These are phyloP conservation scores for Ceratobasidium sp. DNA, from an alignment of 1,284 basidiomycete species.

Conservation along the genomic window DNA sequence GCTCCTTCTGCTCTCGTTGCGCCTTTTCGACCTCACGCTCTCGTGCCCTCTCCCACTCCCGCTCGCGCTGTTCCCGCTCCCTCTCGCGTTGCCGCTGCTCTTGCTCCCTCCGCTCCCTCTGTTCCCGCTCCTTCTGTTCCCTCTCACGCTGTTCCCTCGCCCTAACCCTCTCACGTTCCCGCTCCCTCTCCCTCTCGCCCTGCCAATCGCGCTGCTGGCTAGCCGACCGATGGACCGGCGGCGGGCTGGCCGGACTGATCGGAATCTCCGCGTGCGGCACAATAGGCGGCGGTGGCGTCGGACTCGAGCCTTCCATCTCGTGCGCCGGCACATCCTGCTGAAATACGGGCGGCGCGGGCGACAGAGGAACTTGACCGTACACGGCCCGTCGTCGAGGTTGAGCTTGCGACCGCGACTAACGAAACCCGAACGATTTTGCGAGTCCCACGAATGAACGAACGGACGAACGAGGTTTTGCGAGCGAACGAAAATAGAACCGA, in stretches of 20 bases:
- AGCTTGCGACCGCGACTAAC: not conserved
- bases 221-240: not conserved
- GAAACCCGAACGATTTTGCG: not conserved
- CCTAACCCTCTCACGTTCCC: not conserved
- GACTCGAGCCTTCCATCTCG: not conserved
- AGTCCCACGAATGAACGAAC: not conserved
- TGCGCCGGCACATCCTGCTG: constrained; percentile 11
- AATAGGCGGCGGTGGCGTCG: constrained; percentile 23
- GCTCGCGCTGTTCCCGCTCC: not conserved
- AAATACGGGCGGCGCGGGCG: constrained; percentile 30
- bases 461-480: not conserved
- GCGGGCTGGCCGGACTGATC: not conserved
- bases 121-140: not conserved
- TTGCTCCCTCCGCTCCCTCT: not conserved
- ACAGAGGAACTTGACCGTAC: no score
- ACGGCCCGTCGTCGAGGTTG: not conserved
- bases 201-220: not conserved
- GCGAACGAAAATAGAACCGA: not conserved
- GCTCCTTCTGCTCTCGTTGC: not conserved
- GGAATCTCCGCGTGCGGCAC: constrained; percentile 5
- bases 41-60: constrained; percentile 16
- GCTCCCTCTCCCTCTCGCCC: not conserved
- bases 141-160: not conserved
- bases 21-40: not conserved
- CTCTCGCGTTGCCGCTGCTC: constrained; percentile 14